A percentile compares a stretch with the other conserved stretches of the same genome.
phyloP scores from a whole-genome alignment of 2,329 filamentous ascomycete genomes.

The Kalmusia sp. region DNA sequence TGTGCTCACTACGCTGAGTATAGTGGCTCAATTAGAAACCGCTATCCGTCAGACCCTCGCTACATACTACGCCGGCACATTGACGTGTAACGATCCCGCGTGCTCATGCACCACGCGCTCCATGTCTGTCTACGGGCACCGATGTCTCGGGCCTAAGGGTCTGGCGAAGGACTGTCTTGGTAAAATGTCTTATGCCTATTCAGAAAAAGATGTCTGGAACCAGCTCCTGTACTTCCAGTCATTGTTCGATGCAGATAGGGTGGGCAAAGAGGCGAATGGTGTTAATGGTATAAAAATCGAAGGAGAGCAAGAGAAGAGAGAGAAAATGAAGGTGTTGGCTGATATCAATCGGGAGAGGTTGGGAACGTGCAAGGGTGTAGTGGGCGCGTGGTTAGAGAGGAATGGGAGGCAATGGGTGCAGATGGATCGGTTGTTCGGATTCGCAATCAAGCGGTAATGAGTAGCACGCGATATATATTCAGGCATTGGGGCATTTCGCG shows the following conservation, averaged over 20 bases:
- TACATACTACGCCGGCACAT: conserved; percentile 90
- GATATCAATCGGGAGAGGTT: conserved; percentile 86
- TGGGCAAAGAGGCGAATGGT: conserved; percentile 57
- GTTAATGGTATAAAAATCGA: conserved; percentile 59
- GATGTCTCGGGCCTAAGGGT: conserved; percentile 86
- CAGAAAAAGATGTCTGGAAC: conserved; percentile 91
- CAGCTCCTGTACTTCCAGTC: conserved; percentile 87
- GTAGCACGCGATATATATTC: neutral
- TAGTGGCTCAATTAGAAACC: conserved; percentile 86
- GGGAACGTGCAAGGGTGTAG: conserved; percentile 74
- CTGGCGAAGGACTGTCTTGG: conserved; percentile 85
- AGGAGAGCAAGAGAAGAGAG: conserved; percentile 61
- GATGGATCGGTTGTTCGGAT: conserved; percentile 85
- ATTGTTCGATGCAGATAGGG: conserved; percentile 90
- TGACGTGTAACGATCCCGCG: conserved; percentile 86
- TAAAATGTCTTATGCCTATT: conserved; percentile 85
- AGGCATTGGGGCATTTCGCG: neutral
- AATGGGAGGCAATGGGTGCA: conserved; percentile 92
- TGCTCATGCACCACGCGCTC: conserved; percentile 89
- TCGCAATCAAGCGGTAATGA: conserved; percentile 50
- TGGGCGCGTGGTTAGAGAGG: conserved; percentile 85
- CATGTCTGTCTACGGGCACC: conserved; percentile 89
- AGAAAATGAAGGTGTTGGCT: conserved; percentile 69
- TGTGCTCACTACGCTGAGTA: conserved; percentile 71
- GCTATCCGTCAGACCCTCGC: conserved; percentile 80